phyloP scores from a whole-genome alignment of 345 rosid species.

The Corchorus capsularis region DNA sequence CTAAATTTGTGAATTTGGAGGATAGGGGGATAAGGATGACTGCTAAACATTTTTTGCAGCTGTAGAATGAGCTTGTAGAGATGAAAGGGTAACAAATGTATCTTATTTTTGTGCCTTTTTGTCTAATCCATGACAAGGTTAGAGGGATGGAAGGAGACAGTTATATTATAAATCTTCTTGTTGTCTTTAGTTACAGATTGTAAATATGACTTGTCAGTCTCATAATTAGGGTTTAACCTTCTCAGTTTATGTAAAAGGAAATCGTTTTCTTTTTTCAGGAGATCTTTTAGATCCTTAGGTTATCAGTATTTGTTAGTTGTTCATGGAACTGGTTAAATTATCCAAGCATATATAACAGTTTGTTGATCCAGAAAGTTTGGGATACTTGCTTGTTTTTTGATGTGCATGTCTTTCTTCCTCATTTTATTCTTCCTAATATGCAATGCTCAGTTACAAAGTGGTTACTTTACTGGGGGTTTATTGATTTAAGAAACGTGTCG shows the following conservation, averaged over 20 bases:
- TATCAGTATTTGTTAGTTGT: not conserved
- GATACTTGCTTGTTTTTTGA: not conserved
- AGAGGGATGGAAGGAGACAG: not conserved
- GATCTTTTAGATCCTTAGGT: conserved; percentile 6
- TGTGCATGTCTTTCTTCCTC: not conserved
- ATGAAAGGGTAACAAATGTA: conserved; percentile 21
- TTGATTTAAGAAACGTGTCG: not conserved
- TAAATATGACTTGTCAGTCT: conserved; percentile 13
- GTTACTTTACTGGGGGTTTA: not conserved
- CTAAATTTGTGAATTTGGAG: conserved; percentile 13
- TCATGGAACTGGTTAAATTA: not conserved
- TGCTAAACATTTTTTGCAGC: conserved; percentile 6
- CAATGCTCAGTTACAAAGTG: not conserved
- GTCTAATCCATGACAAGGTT: conserved; percentile 6
- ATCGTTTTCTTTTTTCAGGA: not conserved
- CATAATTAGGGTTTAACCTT: not conserved
- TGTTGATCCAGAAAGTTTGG: not conserved
- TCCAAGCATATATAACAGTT: not conserved
- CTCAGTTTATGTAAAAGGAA: conserved; percentile 13
- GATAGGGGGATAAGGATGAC: conserved; percentile 1
- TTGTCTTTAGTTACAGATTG: conserved; percentile 14
- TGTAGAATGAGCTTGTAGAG: conserved; percentile 16
- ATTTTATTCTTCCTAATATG: not conserved
- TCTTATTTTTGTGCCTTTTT: conserved; percentile 19
- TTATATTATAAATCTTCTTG: conserved; percentile 4